Conservation (phyloP, 192 early-diverging fungal species). For the Backusella mclennaniae region DNA sequence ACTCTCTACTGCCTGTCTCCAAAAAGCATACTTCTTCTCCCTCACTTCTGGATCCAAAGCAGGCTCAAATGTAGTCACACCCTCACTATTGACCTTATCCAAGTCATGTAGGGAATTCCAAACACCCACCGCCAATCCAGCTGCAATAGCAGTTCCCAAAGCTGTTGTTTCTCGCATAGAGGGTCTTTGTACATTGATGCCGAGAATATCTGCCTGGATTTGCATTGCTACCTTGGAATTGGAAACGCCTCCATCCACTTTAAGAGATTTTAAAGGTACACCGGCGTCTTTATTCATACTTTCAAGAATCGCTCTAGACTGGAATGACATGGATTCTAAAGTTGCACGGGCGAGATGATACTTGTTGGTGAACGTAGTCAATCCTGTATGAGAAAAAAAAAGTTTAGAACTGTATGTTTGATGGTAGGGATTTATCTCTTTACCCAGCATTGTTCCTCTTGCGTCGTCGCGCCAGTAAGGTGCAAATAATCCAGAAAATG, state of each 20-base stretch:
- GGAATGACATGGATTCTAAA: slow-evolving; percentile 88
- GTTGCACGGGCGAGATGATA: slow-evolving; percentile 85
- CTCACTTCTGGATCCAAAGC: slow-evolving; percentile 49
- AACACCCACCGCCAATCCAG: slow-evolving; percentile 55
- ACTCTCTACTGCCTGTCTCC: slow-evolving; percentile 77
- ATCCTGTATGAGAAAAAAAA: slow-evolving; percentile 49
- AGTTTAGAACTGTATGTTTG: too few relatives aligned
- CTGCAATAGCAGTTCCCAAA: slow-evolving; percentile 88
- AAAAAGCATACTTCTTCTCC: slow-evolving; percentile 54
- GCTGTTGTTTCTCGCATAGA: slow-evolving; percentile 91
- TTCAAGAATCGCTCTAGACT: slow-evolving; percentile 81
- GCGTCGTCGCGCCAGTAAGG: slow-evolving; percentile 96
- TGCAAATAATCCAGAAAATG: slow-evolving; percentile 92
- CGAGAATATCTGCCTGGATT: slow-evolving; percentile 83
- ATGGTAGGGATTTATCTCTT: too few relatives aligned
- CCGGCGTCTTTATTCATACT: slow-evolving; percentile 82
- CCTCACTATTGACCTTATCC: slow-evolving; percentile 51
- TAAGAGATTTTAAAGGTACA: slow-evolving; percentile 61
- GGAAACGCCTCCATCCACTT: slow-evolving; percentile 89
- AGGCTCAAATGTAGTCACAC: slow-evolving; percentile 42
- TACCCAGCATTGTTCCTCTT: slow-evolving; percentile 80
- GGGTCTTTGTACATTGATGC: slow-evolving; percentile 78
- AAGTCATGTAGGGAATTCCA: slow-evolving; percentile 57
- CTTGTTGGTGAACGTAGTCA: slow-evolving; percentile 89
- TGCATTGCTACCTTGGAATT: slow-evolving; percentile 90